Conservation (phyloP, 2,329 filamentous ascomycete species). For the Graphilbum ipis-grandicollis region DNA sequence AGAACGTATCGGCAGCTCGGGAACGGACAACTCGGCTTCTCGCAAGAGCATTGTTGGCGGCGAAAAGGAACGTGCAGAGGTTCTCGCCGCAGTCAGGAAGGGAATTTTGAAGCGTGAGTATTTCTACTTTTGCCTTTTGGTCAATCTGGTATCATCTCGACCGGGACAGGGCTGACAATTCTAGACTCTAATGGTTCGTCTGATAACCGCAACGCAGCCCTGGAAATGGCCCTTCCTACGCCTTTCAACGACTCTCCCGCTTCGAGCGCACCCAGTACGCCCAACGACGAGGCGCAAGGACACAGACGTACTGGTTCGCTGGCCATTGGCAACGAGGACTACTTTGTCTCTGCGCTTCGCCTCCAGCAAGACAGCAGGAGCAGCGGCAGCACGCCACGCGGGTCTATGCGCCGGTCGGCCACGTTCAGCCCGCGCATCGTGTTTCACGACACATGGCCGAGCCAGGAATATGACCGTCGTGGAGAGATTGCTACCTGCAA, state of each 20-base stretch:
- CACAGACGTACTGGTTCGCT: constrained; percentile 54
- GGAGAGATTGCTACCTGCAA: constrained; percentile 98
- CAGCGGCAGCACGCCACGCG: constrained; percentile 60
- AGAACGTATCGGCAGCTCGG: constrained; percentile 37
- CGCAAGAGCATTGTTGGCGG: constrained; percentile 84
- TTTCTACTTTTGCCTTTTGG: constrained; percentile 8
- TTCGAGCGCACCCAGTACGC: constrained; percentile 77
- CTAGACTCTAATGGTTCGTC: constrained; percentile 43
- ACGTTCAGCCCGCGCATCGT: constrained; percentile 86
- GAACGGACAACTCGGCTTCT: constrained; percentile 42
- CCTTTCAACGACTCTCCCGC: constrained; percentile 59
- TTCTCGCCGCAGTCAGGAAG: constrained; percentile 82
- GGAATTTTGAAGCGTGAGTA: constrained; percentile 80
- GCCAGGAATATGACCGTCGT: constrained; percentile 85
- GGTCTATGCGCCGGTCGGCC: constrained; percentile 41
- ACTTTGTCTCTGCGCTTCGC: constrained; percentile 65
- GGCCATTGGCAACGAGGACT: constrained; percentile 68
- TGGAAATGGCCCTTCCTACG: constrained; percentile 44
- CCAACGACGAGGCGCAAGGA: constrained; percentile 55
- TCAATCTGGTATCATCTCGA: neutral
- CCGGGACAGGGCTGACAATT: no score
- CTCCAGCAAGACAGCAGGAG: constrained; percentile 64
- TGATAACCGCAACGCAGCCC: constrained; percentile 33
- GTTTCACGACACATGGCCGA: constrained; percentile 93
- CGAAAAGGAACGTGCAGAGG: constrained; percentile 78